Base-by-base conservation (phyloP, 768 basidiomycete genomes). In the Fistulinella prunicolor region DNA sequence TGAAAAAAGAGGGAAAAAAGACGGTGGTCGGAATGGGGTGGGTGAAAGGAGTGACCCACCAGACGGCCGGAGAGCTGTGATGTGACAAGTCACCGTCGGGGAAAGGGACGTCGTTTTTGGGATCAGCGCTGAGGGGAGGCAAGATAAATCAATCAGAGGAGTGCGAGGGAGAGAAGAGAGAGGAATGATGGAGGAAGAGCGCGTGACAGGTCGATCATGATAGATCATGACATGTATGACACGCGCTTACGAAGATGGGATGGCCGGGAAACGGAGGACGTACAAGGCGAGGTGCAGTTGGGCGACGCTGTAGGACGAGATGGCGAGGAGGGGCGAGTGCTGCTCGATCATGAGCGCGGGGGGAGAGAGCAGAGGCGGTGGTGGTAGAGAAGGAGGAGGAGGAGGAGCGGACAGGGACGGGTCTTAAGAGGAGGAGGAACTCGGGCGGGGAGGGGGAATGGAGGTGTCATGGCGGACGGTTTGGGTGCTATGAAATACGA, bases 211-310 rank as follows among this genome's bases (percentile, higher is more conserved):
- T 46, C 51, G 66, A 66, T 66, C 62, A 43, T 49, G 57, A 57
- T 52, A 46, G 66, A 66, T 66, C 59, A 46, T 65, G 62, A 63
- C 63, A 54, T 45, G 52, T 45, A 56, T 65, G 59, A 60, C 57
- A 59, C 44, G 53, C 52, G 61, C 51, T 58, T 55, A 53, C 44
- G 56, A 44, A 54, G 53, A 19, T 36, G n/a, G 30, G 30, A 28
- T 32, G 30, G 35, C 13, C 35, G 35, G 23, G n/a, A 55, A 37
- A 37, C n/a, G n/a, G 56, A 47, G 32, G 34, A 75, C 76, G 69
- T 63, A 80, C 80, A 83, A 74, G 9, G 80, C 70, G 67, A 77
- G 78, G 49, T 83, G 79, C 48, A 83, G 75, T 62, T 83, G 81
- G 34, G 78, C 76, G 49, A 83, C 73, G 78, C 78, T 78, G 73